Evolutionary conservation across 1,284 basidiomycete species (phyloP).

Genomic region (Phellopilus nigrolimitatus): DNA sequence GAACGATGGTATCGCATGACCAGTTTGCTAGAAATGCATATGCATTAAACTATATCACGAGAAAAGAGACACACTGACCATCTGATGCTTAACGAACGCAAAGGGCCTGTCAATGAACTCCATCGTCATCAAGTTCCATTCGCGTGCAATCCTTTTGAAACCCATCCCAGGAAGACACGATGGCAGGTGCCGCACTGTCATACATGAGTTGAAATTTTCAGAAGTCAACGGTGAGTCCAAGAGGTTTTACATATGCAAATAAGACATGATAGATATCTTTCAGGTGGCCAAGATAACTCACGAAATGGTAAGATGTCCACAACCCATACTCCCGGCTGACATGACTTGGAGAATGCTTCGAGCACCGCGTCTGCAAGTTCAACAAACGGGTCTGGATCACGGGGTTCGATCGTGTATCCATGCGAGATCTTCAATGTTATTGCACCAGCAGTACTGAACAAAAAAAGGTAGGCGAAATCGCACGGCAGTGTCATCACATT

Average conservation of each 20-base stretch:
- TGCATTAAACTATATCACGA: not conserved
- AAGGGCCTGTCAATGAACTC: not conserved
- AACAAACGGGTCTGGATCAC: conserved; percentile 27
- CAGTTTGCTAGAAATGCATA: not conserved
- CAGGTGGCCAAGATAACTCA: conserved; percentile 18
- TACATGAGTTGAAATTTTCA: too few relatives aligned
- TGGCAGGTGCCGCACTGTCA: not conserved
- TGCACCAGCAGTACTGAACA: conserved; percentile 27
- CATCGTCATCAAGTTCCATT: not conserved
- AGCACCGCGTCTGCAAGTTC: conserved; percentile 23
- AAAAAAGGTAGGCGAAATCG: not conserved
- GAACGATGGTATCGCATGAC: not conserved
- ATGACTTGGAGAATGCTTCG: not conserved
- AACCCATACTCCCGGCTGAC: conserved; percentile 28
- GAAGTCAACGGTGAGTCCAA: too few relatives aligned
- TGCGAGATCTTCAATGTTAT: conserved; percentile 31
- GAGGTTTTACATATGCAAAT: too few relatives aligned
- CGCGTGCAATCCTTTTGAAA: not conserved
- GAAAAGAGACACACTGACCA: not conserved
- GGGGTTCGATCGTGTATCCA: conserved; percentile 28
- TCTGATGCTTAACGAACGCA: not conserved
- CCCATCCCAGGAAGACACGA: not conserved
- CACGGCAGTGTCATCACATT: too few relatives aligned
- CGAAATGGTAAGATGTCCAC: conserved; percentile 33
- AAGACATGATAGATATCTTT: too few relatives aligned